Conservation (phyloP, 176 grass and related monocot species). For the Stipa capillata region DNA sequence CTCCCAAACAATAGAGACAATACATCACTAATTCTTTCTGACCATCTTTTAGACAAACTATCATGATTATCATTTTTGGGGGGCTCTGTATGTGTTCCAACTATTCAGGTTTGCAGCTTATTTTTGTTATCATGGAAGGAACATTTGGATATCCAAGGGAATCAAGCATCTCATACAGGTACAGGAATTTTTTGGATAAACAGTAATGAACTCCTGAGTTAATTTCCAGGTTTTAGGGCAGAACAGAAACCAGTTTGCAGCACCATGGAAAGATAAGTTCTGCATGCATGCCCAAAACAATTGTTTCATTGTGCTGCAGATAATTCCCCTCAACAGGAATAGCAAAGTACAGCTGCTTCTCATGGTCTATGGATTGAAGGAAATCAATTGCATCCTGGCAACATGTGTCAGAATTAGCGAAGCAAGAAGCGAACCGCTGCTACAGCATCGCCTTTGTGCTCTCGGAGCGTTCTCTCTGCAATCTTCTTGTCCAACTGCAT, state of each 20-base stretch:
- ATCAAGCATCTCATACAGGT: neutral
- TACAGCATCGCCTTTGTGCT: slow-evolving; percentile 91
- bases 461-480: slow-evolving; percentile 83
- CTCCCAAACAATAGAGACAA: no score
- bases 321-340: neutral
- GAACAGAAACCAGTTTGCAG: neutral
- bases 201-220: neutral
- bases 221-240: neutral
- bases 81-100: neutral
- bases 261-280: neutral
- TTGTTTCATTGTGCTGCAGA: neutral
- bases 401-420: slow-evolving; percentile 5
- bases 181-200: neutral
- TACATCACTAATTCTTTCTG: neutral
- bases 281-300: neutral
- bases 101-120: neutral
- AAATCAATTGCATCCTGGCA: neutral
- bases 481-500: slow-evolving; percentile 93
- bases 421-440: slow-evolving; percentile 72
- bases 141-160: neutral
- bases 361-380: neutral
- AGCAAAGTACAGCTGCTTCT: neutral
- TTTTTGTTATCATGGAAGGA: neutral
- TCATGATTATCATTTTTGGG: neutral
- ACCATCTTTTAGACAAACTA: neutral